Evolutionary conservation across 805 yeast species (phyloP), one percentile per base, ranked within the genome.

Genomic region (Dipodascopsis uninucleata): DNA sequence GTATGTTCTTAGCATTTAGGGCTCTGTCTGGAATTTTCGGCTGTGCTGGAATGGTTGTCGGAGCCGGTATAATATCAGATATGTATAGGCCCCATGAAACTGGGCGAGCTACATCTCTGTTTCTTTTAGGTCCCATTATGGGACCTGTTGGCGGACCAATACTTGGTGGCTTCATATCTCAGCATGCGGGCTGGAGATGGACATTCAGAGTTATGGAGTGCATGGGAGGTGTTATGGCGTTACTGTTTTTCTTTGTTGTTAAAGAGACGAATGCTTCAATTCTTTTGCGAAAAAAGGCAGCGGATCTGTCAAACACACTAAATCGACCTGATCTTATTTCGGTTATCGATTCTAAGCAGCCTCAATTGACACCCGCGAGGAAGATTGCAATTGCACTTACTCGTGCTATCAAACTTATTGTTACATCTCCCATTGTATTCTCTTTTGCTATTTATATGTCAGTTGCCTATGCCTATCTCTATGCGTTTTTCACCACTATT

Each of bases 261-360:
- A 90, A 93, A 14, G 96, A 86, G 68, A 86, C 96, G 17, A 85
- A 82, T 64, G 85, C 90, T 2, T 94, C 95, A 5, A 85, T 80
- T 10, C 79, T 87, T 42, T 68, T 85, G 48, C 53, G 51, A 3
- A 39, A 43, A 12, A 49, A 49, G 21, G 45, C 53, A 3, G n/a
- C 7, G 12, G 33, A 26, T 5, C 23, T 49, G 31, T 22, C 28
- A 10, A 22, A n/a, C 16, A 36, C 23, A 20, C 21, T 35, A 14
- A 32, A 26, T 7, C 12, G 41, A 5, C 33, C 39, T 2, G 49
- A 47, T 9, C 36, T 47, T 17, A 31, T 43, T 3, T 46, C 54
- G 14, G 81, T 79, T 61, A 73, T 61, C 35, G 78, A 82, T 62
- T 94, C 95, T 16, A 41, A 47, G 45, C 47, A 12, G 63, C 71